Evolutionary conservation across 1,139 yeast species (phyloP), one percentile per base, ranked within the genome.

Genomic region (Blastobotrys petasosporus): DNA sequence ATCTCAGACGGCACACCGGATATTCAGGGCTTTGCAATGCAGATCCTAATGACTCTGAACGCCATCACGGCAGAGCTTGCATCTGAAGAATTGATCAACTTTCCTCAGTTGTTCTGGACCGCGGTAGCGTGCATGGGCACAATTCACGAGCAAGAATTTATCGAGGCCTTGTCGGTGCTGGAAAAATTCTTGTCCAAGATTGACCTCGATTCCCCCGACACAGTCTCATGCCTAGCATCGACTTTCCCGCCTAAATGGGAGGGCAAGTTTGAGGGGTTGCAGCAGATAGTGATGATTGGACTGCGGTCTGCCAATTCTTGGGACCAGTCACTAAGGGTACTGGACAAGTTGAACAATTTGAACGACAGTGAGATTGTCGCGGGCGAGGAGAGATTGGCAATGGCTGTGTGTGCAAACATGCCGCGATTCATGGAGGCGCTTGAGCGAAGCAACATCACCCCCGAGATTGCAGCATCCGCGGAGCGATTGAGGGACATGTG

Each of bases 231-330:
- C 63, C 71, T 90, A 48, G 77, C 86, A 16, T 77, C 94, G 0
- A 84, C 94, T 0, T 92, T 90, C 62, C 99, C 99, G 0, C 82
- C 94, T 0, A 84, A 85, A 53, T 94, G 98, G 98, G 95, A 87
- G 59, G 96, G 97, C 1, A 76, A 81, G 46, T 92, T 90, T 62
- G 92, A 83, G 58, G 98, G 98, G 0, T 68, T 94, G 9, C 95
- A 88, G 56, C 81, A 77, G 44, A 75, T 83, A 29, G 79, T 90
- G 0, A 70, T 86, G 73, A 79, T 79, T 39, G 99, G 99, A 0
- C 69, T 92, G 50, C 70, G 95, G 45, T 88, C 97, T 0, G 72
- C 90, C 1, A 76, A 79, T 40, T 78, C 96, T 0, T 85, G 84
- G 72, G 95, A 85, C 12, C 81, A 85, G 10, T 77, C 95, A 1